A percentile compares a stretch with the other conserved stretches of the same genome.
phyloP scores from a whole-genome alignment of 2,329 filamentous ascomycete species.

The Pochonia chlamydosporia region DNA sequence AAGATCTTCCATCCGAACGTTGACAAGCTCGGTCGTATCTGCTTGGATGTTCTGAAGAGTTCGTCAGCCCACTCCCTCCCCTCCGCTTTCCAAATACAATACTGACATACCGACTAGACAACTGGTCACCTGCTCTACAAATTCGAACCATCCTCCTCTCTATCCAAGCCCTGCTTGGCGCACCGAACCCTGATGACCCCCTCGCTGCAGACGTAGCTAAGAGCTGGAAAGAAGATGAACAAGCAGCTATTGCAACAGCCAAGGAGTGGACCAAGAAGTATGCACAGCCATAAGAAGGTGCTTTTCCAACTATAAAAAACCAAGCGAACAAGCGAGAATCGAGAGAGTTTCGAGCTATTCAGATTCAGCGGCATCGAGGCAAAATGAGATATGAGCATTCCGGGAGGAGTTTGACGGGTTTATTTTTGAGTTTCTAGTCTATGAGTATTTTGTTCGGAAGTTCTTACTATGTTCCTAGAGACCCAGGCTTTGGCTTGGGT shows the following conservation, averaged over 20 bases:
- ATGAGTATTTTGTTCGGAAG: background rate
- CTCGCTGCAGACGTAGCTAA: slow-evolving; percentile 96
- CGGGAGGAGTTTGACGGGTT: slow-evolving; percentile 16
- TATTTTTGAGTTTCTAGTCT: background rate
- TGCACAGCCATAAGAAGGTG: slow-evolving; percentile 46
- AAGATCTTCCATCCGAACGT: slow-evolving; percentile 99
- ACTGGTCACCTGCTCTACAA: slow-evolving; percentile 97
- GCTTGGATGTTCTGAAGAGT: slow-evolving; percentile 96
- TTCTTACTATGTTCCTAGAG: background rate
- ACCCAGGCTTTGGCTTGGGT: slow-evolving; percentile 7
- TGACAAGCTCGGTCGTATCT: slow-evolving; percentile 94
- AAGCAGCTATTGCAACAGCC: slow-evolving; percentile 85
- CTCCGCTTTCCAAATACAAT: background rate
- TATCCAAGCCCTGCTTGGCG: slow-evolving; percentile 92
- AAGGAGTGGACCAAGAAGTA: slow-evolving; percentile 87
- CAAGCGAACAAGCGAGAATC: slow-evolving; percentile 7
- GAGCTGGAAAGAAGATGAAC: slow-evolving; percentile 95
- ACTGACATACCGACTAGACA: slow-evolving; percentile 52
- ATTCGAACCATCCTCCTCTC: slow-evolving; percentile 98
- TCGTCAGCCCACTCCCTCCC: slow-evolving; percentile 26
- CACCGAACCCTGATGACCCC: slow-evolving; percentile 97
- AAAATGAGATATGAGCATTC: slow-evolving; percentile 14
- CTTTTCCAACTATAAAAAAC: slow-evolving; percentile 3
- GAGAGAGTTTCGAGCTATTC: background rate
- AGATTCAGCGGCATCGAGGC: slow-evolving; percentile 8